Evolutionary conservation across 345 rosid genomes (phyloP).

Genomic region (Erucastrum elatum): DNA sequence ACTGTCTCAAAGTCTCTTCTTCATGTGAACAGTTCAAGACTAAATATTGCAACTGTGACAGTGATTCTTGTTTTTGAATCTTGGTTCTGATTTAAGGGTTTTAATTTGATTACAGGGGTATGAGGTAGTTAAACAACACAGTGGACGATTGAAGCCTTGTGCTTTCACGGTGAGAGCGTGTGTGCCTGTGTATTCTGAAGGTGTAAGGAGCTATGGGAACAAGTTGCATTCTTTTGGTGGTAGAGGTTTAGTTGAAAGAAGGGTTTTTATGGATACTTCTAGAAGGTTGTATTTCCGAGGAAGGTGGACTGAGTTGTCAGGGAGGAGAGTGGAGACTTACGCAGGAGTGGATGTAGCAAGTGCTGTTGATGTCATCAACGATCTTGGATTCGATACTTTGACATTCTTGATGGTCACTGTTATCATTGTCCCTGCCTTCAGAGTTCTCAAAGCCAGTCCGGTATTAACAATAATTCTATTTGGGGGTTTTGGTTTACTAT

Average conservation of each 20-base stretch:
- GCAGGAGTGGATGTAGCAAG: slow-evolving; percentile 67
- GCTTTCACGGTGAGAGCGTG: slow-evolving; percentile 40
- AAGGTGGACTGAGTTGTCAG: slow-evolving; percentile 34
- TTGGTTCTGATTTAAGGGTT: slow-evolving; percentile 25
- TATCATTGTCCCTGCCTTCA: slow-evolving; percentile 84
- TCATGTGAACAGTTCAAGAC: background rate
- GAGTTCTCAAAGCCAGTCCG: slow-evolving; percentile 81
- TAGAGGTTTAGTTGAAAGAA: slow-evolving; percentile 37
- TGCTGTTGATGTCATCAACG: slow-evolving; percentile 91
- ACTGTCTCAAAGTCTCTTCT: background rate
- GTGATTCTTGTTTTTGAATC: slow-evolving; percentile 4
- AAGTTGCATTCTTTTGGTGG: slow-evolving; percentile 39
- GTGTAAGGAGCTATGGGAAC: slow-evolving; percentile 30
- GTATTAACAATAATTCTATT: slow-evolving; percentile 46
- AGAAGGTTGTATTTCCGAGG: slow-evolving; percentile 40
- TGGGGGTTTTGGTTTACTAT: background rate
- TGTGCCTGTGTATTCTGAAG: slow-evolving; percentile 28
- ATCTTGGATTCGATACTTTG: slow-evolving; percentile 91
- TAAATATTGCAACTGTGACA: background rate
- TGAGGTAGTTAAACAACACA: slow-evolving; percentile 45
- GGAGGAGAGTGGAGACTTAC: slow-evolving; percentile 44
- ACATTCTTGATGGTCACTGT: slow-evolving; percentile 93
- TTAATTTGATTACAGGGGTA: slow-evolving; percentile 50
- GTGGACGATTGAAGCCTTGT: slow-evolving; percentile 30
- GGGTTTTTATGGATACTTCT: slow-evolving; percentile 35